Evolutionary conservation across 192 early-diverging fungal species (phyloP).

Genomic region (Coemansia javaensis): DNA sequence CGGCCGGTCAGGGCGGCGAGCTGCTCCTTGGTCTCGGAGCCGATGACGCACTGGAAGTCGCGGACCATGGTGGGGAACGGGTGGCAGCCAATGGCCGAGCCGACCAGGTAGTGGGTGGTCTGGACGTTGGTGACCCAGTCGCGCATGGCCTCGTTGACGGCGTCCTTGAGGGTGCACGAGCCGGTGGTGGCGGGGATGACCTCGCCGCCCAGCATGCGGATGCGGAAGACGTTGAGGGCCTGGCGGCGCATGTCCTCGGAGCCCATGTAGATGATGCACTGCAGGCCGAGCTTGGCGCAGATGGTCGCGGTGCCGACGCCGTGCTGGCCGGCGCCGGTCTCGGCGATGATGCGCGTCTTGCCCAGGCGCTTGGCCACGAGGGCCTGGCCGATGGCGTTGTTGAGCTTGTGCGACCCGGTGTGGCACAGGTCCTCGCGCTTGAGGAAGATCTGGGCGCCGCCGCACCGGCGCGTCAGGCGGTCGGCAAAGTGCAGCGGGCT

Average conservation of each 20-base stretch:
- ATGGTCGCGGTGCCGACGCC: constrained; percentile 97
- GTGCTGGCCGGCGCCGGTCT: constrained; percentile 98
- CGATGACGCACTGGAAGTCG: constrained; percentile 98
- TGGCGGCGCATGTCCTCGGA: constrained; percentile 91
- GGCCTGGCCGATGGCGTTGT: constrained; percentile 95
- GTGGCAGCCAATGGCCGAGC: constrained; percentile 95
- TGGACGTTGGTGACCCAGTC: constrained; percentile 96
- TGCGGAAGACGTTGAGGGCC: constrained; percentile 94
- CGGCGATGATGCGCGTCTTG: constrained; percentile 96
- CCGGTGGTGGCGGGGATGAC: constrained; percentile 81
- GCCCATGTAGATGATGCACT: constrained; percentile 98
- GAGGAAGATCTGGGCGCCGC: constrained; percentile 93
- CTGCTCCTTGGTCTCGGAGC: constrained; percentile 81
- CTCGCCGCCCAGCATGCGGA: constrained; percentile 86
- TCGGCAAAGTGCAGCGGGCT: constrained; percentile 85
- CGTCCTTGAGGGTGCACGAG: constrained; percentile 89
- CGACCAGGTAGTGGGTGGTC: constrained; percentile 93
- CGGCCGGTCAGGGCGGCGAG: constrained; percentile 75
- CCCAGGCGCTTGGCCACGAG: constrained; percentile 91
- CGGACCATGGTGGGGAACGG: constrained; percentile 96
- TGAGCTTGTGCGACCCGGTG: constrained; percentile 99
- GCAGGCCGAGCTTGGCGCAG: constrained; percentile 95
- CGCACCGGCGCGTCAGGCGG: constrained; percentile 67
- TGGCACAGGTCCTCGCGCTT: constrained; percentile 99
- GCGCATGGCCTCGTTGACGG: constrained; percentile 97